Evolutionary conservation across 2,329 filamentous ascomycete species (phyloP).

Genomic region (Dactylellina drechsleri): DNA sequence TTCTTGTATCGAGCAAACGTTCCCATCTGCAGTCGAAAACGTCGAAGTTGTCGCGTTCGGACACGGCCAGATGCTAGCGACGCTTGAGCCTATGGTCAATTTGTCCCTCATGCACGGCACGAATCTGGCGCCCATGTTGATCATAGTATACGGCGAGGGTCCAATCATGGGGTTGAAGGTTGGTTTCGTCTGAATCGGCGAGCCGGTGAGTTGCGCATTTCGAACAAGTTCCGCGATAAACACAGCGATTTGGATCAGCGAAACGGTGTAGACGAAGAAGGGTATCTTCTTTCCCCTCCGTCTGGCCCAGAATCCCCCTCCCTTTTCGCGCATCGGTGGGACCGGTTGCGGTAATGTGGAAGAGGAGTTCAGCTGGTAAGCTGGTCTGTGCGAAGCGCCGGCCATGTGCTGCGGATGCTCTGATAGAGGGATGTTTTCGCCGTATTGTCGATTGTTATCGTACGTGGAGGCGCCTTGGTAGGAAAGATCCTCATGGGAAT

Average conservation of each 20-base stretch:
- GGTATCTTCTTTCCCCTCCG: conserved; percentile 36
- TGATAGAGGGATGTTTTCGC: conserved; percentile 51
- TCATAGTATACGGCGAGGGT: conserved; percentile 86
- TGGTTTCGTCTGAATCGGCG: conserved; percentile 72
- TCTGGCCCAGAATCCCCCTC: conserved; percentile 30
- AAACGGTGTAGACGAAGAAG: conserved; percentile 73
- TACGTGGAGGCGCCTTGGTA: conserved; percentile 26
- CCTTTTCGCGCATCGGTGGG: conserved; percentile 49
- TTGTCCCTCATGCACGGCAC: conserved; percentile 94
- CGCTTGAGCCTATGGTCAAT: conserved; percentile 70
- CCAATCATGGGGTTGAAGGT: conserved; percentile 97
- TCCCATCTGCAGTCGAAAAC: conserved; percentile 60
- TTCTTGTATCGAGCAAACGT: conserved; percentile 77
- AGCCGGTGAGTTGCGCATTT: conserved; percentile 71
- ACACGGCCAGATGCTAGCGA: conserved; percentile 75
- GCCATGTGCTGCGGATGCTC: conserved; percentile 54
- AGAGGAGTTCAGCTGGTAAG: conserved; percentile 26
- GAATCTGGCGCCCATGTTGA: conserved; percentile 96
- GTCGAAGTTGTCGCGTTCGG: conserved; percentile 77
- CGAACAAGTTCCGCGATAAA: conserved; percentile 89
- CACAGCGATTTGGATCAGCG: conserved; percentile 78
- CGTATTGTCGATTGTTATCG: conserved; percentile 25
- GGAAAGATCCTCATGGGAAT: conserved; percentile 37
- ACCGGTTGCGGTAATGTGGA: conserved; percentile 29
- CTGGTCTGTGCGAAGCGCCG: conserved; percentile 42